Base-by-base conservation (phyloP, 2,329 filamentous ascomycete genomes). In the Cordyceps pruinosa region DNA sequence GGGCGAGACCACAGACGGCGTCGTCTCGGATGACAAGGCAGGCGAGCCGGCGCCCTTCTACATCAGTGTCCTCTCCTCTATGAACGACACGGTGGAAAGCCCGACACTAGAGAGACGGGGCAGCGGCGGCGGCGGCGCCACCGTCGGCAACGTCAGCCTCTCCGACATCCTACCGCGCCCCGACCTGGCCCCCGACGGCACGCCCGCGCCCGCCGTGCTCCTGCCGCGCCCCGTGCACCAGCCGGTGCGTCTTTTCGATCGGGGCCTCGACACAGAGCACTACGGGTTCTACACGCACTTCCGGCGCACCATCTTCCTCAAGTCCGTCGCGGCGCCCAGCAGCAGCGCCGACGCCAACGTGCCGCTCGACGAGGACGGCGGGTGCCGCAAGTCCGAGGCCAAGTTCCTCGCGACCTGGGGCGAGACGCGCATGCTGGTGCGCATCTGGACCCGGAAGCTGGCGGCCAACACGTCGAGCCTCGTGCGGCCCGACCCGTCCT, bases 271-370 rank as follows among this genome's bases (percentile, higher is more conserved):
- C 2, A 87, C 86, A 0, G 93, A 97, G 70, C 90, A 96, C 72
- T 97, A 95, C 70, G 90, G 90, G 2, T 97, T 97, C 73, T 97
- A 96, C 74, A 89, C 83, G 1, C 95, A 96, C 76, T 97, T 89
- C 71, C 86, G 91, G 72, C 89, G 91, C 62, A 88, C 87, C 9
- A 89, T 96, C 61, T 96, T 93, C 75, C 77, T 96, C 60, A 84
- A 85, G 63, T 85, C 83, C 17, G 73, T 78, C 12, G 71, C 72
- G 0, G 69, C 73, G 1, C 68, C 82, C 58, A 78, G 80, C 61
- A 66, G 66, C n/a, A 75, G 75, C 17, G 66, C 68, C 15, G 68
- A 73, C n/a, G 68, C 67, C 8, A 67, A 73, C 46, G 69, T 76
- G 2, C 71, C 76, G 1, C 71, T 76, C 26, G 83, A 86, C 62